Percentiles rank a stretch among this genome's conserved stretches.
Evolutionary conservation across 345 rosid species (phyloP).

Genomic region (Psidium friedrichsthalianum): DNA sequence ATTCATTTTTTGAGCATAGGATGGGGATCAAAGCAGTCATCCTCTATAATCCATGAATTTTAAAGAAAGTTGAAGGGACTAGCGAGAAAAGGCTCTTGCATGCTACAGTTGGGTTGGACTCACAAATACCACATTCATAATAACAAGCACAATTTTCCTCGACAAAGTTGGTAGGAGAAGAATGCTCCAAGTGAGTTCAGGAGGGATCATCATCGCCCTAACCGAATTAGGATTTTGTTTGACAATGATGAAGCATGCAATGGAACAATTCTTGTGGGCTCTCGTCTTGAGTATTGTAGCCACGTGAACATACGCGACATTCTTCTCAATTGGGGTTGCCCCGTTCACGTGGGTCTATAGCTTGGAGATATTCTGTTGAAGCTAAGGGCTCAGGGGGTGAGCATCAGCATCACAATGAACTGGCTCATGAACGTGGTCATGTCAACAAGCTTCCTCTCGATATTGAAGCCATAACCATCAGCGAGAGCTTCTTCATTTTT

Average conservation of each 20-base stretch:
- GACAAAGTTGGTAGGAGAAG: conserved; percentile 66
- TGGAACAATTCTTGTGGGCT: conserved; percentile 38
- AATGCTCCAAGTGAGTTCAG: conserved; percentile 39
- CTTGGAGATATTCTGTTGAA: conserved; percentile 70
- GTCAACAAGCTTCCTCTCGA: conserved; percentile 65
- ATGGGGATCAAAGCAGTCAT: conserved; percentile 61
- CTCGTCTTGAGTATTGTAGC: conserved; percentile 31
- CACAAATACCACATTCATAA: conserved; percentile 37
- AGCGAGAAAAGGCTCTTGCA: conserved; percentile 31
- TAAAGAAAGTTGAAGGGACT: conserved; percentile 44
- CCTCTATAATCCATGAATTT: conserved; percentile 58
- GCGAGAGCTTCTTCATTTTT: conserved; percentile 78
- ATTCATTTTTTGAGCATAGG: conserved; percentile 81
- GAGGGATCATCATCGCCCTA: conserved; percentile 26
- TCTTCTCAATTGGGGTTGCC: conserved; percentile 48
- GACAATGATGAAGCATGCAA: conserved; percentile 28
- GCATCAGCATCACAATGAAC: conserved; percentile 72
- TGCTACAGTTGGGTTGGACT: conserved; percentile 71
- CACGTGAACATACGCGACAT: conserved; percentile 35
- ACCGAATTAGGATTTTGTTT: conserved; percentile 42
- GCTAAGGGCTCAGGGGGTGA: conserved; percentile 70
- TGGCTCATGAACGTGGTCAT: conserved; percentile 60
- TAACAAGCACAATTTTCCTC: conserved; percentile 33
- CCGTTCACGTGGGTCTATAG: conserved; percentile 89
- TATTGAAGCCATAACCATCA: conserved; percentile 61